These are phyloP conservation scores for Obelidium mucronatum DNA, from an alignment of 192 early-diverging fungal species.

Conservation along the genomic window DNA sequence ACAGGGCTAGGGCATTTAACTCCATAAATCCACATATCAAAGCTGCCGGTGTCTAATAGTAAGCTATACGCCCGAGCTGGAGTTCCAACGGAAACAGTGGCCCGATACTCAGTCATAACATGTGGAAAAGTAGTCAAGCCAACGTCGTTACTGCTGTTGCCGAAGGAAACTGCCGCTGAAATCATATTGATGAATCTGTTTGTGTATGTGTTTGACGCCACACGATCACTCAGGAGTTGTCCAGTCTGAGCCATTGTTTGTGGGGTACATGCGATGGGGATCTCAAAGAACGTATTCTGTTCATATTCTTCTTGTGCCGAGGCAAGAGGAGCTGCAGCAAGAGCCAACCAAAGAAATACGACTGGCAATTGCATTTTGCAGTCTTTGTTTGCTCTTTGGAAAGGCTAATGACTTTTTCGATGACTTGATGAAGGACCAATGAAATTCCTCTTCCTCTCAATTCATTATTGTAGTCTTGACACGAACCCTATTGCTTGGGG, in stretches of 20 bases:
- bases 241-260: neutral
- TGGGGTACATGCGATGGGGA: neutral
- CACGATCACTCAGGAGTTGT: neutral
- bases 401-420: no score
- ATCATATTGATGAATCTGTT: neutral
- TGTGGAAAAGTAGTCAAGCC: neutral
- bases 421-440: no score
- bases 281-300: no score
- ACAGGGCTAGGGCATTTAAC: slow-evolving; percentile 26
- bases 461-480: no score
- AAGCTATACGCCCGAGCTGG: slow-evolving; percentile 43
- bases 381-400: no score
- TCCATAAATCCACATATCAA: slow-evolving; percentile 48
- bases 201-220: neutral
- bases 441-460: no score
- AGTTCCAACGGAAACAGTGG: slow-evolving; percentile 42
- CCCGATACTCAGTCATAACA: slow-evolving; percentile 39
- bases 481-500: no score
- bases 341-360: no score
- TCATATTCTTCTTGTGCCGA: no score
- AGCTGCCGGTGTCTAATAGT: slow-evolving; percentile 56
- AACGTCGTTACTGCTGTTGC: neutral
- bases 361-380: no score
- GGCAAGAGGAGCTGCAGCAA: no score
- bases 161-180: neutral